Base-by-base conservation (phyloP, 345 rosid genomes). In the Erysimum cheiranthoides region DNA sequence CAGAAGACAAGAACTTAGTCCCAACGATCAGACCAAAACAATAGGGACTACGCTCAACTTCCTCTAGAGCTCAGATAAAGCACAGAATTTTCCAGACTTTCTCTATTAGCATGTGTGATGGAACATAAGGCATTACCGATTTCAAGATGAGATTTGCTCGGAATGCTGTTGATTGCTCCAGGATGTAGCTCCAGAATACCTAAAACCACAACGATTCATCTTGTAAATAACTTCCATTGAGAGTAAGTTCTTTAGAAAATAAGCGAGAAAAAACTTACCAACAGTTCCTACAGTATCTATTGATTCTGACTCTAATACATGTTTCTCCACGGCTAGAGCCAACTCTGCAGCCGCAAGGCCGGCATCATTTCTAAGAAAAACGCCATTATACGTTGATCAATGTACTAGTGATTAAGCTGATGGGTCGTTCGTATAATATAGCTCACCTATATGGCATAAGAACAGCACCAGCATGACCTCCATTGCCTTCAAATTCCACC, bases 401-500 rank as follows among this genome's bases (percentile, higher is more conserved):
- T 46, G 30, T 49, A 52, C 56, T 40, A 39, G 18, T 39, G 8
- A 4, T 43, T 5, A 45, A 6, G 10, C 50, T 43, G 8, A 53
- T 5, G 5, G 25, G 14, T 50, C 8, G 8, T 16, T 74, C 39
- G 42, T 62, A 63, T 17, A 17, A 17, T 57, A 49, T 31, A 71
- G 11, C 67, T 73, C 61, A 93, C 98, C 98, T 90, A 63, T 85
- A 58, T 5, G 97, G 97, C 96, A 94, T 94, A 80, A 94, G 82
- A 54, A 90, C 96, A 54, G 95, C 96, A 73, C 98, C 98, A 0
- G 98, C 97, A 76, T 94, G 98, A 61, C 98, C 97, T 43, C 98
- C 98, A 68, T 78, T 85, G 57, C 98, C 98, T 86, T 92, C 90
- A 80, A 90, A 94, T 76, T 92, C 95, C 4, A 92, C 92, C 69